Percentiles rank a stretch among this genome's conserved stretches.
Conservation (phyloP, 352 stramenopile genomes). For the Phytophthora sp. region DNA sequence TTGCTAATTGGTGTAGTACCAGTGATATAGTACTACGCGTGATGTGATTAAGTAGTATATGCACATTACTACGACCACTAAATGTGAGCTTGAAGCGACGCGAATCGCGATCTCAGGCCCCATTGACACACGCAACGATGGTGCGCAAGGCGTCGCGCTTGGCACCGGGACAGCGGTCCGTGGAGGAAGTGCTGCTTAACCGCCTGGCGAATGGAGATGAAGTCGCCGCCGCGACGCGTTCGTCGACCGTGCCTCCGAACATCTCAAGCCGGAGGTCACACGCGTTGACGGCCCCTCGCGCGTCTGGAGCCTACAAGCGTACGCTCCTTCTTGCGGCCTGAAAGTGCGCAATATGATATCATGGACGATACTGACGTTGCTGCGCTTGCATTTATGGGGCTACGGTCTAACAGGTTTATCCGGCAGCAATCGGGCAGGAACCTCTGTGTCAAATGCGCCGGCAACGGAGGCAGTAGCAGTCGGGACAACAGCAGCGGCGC, state of each 20-base stretch:
- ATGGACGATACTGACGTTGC: neutral
- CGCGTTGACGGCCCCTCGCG: slow-evolving; percentile 9
- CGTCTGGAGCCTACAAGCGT: slow-evolving; percentile 6
- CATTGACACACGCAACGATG: slow-evolving; percentile 39
- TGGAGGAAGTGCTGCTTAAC: slow-evolving; percentile 74
- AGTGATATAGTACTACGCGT: too few relatives aligned
- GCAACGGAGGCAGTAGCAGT: neutral
- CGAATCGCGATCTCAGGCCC: too few relatives aligned
- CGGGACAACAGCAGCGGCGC: neutral
- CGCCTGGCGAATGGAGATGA: slow-evolving; percentile 43
- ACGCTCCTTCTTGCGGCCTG: neutral
- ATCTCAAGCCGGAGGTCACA: slow-evolving; percentile 6
- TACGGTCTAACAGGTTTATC: slow-evolving; percentile 10
- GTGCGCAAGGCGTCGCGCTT: slow-evolving; percentile 65
- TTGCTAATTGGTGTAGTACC: too few relatives aligned
- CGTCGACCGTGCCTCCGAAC: slow-evolving; percentile 8
- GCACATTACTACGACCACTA: slow-evolving; percentile 12
- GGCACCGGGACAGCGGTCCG: slow-evolving; percentile 55
- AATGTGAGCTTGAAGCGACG: slow-evolving; percentile 26
- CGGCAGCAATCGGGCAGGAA: slow-evolving; percentile 3
- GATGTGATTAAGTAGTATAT: too few relatives aligned
- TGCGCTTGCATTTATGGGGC: neutral
- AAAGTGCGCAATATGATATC: too few relatives aligned
- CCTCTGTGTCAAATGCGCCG: slow-evolving; percentile 22
- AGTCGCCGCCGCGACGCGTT: neutral